A percentile compares a stretch with the other conserved stretches of the same genome.
Evolutionary conservation across 176 grass and related monocot species (phyloP).

Genomic region (Panicum miliaceum): DNA sequence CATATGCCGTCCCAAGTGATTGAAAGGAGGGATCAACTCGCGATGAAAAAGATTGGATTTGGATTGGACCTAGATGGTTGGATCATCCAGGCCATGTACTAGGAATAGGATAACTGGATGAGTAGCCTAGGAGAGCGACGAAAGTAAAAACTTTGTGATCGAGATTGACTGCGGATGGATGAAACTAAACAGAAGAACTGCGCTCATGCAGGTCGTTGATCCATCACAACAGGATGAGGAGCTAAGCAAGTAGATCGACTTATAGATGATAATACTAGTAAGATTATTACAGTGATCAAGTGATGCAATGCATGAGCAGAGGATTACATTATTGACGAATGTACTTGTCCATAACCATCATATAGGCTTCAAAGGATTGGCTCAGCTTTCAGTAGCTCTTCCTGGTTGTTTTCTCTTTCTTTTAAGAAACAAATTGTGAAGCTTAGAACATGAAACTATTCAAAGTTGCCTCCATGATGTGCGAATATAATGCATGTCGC

Average conservation of each 20-base stretch:
- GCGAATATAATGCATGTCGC: not conserved
- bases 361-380: not conserved
- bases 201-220: not conserved
- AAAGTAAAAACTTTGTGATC: not conserved
- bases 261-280: not conserved
- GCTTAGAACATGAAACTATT: not conserved
- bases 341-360: not conserved
- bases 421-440: not conserved
- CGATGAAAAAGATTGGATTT: conserved; percentile 4
- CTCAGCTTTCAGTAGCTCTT: not conserved
- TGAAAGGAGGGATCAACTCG: not conserved
- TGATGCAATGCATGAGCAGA: not conserved
- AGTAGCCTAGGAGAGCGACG: not conserved
- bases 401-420: not conserved
- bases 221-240: not conserved
- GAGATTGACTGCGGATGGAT: not conserved
- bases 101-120: not conserved
- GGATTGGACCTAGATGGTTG: not conserved
- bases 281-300: not conserved
- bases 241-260: not conserved
- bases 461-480: not conserved
- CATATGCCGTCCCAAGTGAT: not conserved
- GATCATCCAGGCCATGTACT: not conserved
- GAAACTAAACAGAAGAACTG: not conserved
- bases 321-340: not conserved